Percentiles rank a stretch among this genome's conserved stretches.
phyloP scores from a whole-genome alignment of 805 yeast genomes.

The Saturnispora saitoi region DNA sequence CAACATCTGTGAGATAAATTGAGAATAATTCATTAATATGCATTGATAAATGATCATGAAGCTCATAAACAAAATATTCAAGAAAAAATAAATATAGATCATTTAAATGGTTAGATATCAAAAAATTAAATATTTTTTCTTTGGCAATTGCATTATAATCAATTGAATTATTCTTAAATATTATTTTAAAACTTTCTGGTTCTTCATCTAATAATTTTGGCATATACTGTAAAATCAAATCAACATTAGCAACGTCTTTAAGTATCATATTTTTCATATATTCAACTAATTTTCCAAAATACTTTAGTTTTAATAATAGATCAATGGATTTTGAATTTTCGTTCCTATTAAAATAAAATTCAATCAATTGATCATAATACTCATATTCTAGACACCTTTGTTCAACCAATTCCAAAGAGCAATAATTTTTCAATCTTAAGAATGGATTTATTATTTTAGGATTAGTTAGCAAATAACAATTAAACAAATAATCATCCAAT shows the following conservation, averaged over 20 bases:
- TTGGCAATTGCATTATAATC: conserved; percentile 31
- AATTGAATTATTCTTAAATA: conserved; percentile 61
- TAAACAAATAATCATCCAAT: conserved; percentile 73
- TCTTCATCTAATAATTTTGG: conserved; percentile 39
- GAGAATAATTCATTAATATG: conserved; percentile 39
- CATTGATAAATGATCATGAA: conserved; percentile 29
- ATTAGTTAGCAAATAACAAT: conserved; percentile 59
- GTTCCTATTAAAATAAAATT: conserved; percentile 59
- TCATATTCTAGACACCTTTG: conserved; percentile 38
- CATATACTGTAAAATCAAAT: conserved; percentile 49
- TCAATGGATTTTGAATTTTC: conserved; percentile 61
- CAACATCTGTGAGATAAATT: conserved; percentile 32
- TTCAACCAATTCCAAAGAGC: conserved; percentile 59
- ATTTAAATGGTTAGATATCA: conserved; percentile 24
- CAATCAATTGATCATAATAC: conserved; percentile 61
- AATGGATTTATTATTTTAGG: conserved; percentile 77
- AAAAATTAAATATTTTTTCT: conserved; percentile 40
- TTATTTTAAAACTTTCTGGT: conserved; percentile 30
- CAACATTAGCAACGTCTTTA: conserved; percentile 33
- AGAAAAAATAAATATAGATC: conserved; percentile 38
- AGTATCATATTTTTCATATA: conserved; percentile 46
- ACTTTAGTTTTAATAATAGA: conserved; percentile 36
- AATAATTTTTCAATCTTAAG: conserved; percentile 63
- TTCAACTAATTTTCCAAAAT: not conserved
- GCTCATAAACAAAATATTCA: conserved; percentile 39